These are phyloP conservation scores for Podila epigama DNA, from an alignment of 192 early-diverging fungal genomes.

Conservation along the genomic window DNA sequence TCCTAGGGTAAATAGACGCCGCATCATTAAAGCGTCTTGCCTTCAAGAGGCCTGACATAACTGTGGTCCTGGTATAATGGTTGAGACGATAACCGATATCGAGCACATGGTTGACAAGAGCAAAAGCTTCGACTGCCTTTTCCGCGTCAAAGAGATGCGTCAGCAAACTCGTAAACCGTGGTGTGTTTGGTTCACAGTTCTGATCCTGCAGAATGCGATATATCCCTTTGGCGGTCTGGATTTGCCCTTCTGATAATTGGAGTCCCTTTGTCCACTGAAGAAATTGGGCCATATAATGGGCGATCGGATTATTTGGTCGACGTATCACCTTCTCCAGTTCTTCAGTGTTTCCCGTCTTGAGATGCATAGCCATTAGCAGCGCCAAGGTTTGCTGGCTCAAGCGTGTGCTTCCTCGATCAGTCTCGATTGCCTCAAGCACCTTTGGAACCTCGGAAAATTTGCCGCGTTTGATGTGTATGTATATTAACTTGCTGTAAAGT, in stretches of 20 bases:
- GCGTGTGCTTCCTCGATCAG: background rate
- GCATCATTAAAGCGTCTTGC: conserved; percentile 17
- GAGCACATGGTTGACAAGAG: conserved; percentile 22
- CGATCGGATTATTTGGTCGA: background rate
- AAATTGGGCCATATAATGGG: conserved; percentile 16
- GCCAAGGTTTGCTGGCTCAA: conserved; percentile 3
- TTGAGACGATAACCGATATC: conserved; percentile 27
- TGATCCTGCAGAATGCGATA: conserved; percentile 1
- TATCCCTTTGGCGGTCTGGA: conserved; percentile 9
- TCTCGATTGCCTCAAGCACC: conserved; percentile 1
- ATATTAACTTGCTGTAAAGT: conserved; percentile 24
- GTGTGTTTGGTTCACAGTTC: conserved; percentile 17
- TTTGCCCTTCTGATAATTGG: conserved; percentile 12
- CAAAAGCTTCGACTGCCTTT: conserved; percentile 10
- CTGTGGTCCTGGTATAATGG: conserved; percentile 4
- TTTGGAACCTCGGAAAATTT: conserved; percentile 12
- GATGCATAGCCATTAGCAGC: conserved; percentile 24
- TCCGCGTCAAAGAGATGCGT: background rate
- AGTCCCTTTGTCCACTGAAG: conserved; percentile 27
- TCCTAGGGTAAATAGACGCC: conserved; percentile 1
- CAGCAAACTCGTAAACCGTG: conserved; percentile 21
- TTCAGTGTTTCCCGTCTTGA: conserved; percentile 20
- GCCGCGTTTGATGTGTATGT: conserved; percentile 20
- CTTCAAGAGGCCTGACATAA: conserved; percentile 25
- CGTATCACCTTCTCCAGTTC: conserved; percentile 4